Evolutionary conservation across 805 yeast genomes (phyloP).

Genomic region (Debaryomyces castellii): DNA sequence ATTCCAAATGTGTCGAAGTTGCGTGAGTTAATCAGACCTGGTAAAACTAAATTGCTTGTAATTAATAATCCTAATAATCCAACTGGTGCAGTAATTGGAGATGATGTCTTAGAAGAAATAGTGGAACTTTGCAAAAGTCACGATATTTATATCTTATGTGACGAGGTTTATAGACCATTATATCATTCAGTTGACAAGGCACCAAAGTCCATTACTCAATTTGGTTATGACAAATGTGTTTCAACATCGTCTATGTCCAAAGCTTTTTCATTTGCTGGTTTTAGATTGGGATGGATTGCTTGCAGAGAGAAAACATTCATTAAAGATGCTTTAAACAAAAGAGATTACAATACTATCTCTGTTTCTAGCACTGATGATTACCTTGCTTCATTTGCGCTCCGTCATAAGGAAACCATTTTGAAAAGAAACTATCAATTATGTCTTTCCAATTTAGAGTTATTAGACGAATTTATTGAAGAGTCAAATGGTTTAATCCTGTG

Average conservation of each 20-base stretch:
- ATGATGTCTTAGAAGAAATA: slow-evolving; percentile 30
- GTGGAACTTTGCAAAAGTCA: slow-evolving; percentile 33
- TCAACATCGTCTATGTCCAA: slow-evolving; percentile 54
- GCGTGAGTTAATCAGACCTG: slow-evolving; percentile 24
- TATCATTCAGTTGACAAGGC: slow-evolving; percentile 41
- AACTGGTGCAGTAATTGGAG: slow-evolving; percentile 42
- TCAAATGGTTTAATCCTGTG: slow-evolving; percentile 34
- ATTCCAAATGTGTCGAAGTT: slow-evolving; percentile 37
- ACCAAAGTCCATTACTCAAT: slow-evolving; percentile 41
- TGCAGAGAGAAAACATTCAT: slow-evolving; percentile 30
- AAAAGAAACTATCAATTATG: slow-evolving; percentile 42
- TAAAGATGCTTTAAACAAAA: slow-evolving; percentile 32
- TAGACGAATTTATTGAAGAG: slow-evolving; percentile 31
- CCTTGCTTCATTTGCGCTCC: slow-evolving; percentile 44
- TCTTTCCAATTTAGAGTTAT: slow-evolving; percentile 29
- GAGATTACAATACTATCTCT: slow-evolving; percentile 54
- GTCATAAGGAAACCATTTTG: slow-evolving; percentile 31
- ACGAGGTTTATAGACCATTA: slow-evolving; percentile 56
- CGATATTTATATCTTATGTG: slow-evolving; percentile 41
- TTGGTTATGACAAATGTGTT: slow-evolving; percentile 42
- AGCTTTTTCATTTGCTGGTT: slow-evolving; percentile 53
- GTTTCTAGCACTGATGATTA: slow-evolving; percentile 48
- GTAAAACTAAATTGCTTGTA: slow-evolving; percentile 41
- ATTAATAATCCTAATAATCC: slow-evolving; percentile 53
- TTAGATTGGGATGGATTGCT: slow-evolving; percentile 54